These are phyloP conservation scores for Boletus fagicola DNA, from an alignment of 768 basidiomycete species.

Conservation along the genomic window DNA sequence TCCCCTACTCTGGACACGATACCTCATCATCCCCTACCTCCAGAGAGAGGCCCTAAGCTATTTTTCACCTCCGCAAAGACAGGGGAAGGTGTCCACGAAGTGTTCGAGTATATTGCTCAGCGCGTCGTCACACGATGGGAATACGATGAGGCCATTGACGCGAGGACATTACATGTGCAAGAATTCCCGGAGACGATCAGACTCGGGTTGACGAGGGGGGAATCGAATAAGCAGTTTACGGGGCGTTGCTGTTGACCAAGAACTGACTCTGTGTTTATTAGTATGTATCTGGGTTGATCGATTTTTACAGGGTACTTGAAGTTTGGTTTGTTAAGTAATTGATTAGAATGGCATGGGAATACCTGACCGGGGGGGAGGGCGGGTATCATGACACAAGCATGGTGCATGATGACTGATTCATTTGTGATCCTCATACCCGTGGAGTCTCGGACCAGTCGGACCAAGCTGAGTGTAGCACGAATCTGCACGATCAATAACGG, in stretches of 20 bases:
- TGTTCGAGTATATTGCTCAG: constrained; percentile 74
- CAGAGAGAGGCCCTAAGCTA: constrained; percentile 57
- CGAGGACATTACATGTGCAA: constrained; percentile 39
- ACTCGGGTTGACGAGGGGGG: constrained; percentile 26
- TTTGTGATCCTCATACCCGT: neutral
- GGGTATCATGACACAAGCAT: neutral
- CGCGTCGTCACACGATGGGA: constrained; percentile 65
- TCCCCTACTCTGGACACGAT: constrained; percentile 12
- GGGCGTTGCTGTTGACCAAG: constrained; percentile 22
- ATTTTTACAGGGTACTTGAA: neutral
- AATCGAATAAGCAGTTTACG: constrained; percentile 3
- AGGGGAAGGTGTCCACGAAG: constrained; percentile 64
- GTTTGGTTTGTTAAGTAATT: neutral
- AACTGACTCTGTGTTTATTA: constrained; percentile 19
- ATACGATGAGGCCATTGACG: constrained; percentile 59
- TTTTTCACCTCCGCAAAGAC: constrained; percentile 81
- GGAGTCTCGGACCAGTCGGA: neutral
- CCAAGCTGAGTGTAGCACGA: neutral
- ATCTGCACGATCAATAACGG: neutral
- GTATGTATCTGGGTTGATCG: constrained; percentile 12
- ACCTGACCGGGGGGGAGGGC: neutral
- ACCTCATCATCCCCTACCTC: constrained; percentile 22
- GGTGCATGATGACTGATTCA: neutral
- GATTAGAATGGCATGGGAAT: neutral
- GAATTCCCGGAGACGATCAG: constrained; percentile 41